phyloP scores from a whole-genome alignment of 2,329 filamentous ascomycete species.

The Aspergillus brunneoviolaceus region DNA sequence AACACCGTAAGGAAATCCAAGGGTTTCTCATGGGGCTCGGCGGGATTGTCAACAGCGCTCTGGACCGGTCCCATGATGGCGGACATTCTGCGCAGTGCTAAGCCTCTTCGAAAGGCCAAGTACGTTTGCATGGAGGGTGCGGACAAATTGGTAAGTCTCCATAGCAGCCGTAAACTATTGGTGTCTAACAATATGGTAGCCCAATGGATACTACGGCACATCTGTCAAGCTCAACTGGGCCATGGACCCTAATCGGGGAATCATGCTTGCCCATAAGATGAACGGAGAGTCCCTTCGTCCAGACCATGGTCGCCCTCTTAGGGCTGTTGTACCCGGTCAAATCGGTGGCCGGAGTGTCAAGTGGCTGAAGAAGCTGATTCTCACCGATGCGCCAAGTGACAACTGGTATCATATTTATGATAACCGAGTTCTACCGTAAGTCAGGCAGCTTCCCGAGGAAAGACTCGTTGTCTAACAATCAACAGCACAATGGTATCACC shows the following conservation, averaged over 20 bases:
- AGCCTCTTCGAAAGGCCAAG: constrained; percentile 66
- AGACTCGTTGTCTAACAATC: constrained; percentile 7
- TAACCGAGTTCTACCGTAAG: constrained; percentile 76
- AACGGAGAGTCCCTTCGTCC: constrained; percentile 78
- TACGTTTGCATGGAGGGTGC: constrained; percentile 92
- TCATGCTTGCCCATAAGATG: constrained; percentile 88
- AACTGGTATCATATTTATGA: constrained; percentile 98
- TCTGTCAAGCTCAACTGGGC: constrained; percentile 86
- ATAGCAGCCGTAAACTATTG: background rate
- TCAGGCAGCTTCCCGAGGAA: constrained; percentile 4
- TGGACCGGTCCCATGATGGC: constrained; percentile 80
- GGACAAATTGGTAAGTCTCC: constrained; percentile 63
- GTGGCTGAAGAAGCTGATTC: constrained; percentile 79
- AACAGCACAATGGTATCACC: constrained; percentile 72
- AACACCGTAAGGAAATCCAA: constrained; percentile 88
- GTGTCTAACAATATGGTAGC: constrained; percentile 42
- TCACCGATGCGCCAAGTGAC: constrained; percentile 76
- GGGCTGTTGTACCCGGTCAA: constrained; percentile 82
- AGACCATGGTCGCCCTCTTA: constrained; percentile 81
- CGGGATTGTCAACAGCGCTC: constrained; percentile 79
- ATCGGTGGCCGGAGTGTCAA: constrained; percentile 92
- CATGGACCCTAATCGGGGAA: constrained; percentile 76
- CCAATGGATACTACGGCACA: constrained; percentile 86
- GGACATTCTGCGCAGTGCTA: constrained; percentile 68
- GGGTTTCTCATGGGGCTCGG: constrained; percentile 91